A percentile compares a stretch with the other conserved stretches of the same genome.
phyloP scores from a whole-genome alignment of 176 grass and related monocot genomes.

The Eremochloa ophiuroides region DNA sequence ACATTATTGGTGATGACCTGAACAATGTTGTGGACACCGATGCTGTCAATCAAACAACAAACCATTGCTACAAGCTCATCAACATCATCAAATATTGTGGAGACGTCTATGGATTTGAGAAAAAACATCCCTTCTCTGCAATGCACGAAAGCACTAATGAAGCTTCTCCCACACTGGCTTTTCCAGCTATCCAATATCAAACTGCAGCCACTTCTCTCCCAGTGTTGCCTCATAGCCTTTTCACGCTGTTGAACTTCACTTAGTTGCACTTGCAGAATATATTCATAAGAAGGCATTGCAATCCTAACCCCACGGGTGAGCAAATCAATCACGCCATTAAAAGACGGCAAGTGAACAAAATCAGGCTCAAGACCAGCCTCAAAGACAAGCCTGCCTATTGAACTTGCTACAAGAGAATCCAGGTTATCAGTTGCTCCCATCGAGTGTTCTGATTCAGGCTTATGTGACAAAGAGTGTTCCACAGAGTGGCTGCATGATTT shows the following conservation, averaged over 20 bases:
- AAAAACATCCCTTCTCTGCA: slow-evolving; percentile 57
- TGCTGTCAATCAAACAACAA: slow-evolving; percentile 48
- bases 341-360: slow-evolving; percentile 54
- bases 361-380: slow-evolving; percentile 63
- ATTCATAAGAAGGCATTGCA: slow-evolving; percentile 45
- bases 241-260: slow-evolving; percentile 40
- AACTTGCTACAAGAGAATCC: slow-evolving; percentile 28
- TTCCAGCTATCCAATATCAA: slow-evolving; percentile 76
- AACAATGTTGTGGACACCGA: slow-evolving; percentile 62
- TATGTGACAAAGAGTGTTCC: background rate
- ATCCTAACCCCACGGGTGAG: slow-evolving; percentile 21
- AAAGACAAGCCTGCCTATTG: slow-evolving; percentile 64
- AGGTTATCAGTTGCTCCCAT: slow-evolving; percentile 27
- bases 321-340: slow-evolving; percentile 52
- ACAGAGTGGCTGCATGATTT: slow-evolving; percentile 3
- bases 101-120: slow-evolving; percentile 68
- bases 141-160: slow-evolving; percentile 63
- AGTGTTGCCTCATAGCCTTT: slow-evolving; percentile 49
- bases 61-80: slow-evolving; percentile 48
- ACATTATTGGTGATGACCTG: slow-evolving; percentile 64
- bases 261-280: slow-evolving; percentile 61
- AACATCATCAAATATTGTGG: slow-evolving; percentile 44
- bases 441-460: background rate
- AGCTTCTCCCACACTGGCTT: slow-evolving; percentile 39
- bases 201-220: slow-evolving; percentile 61